Conservation (phyloP, 495 filamentous ascomycete species). For the Symbiotaphrina buchneri region DNA sequence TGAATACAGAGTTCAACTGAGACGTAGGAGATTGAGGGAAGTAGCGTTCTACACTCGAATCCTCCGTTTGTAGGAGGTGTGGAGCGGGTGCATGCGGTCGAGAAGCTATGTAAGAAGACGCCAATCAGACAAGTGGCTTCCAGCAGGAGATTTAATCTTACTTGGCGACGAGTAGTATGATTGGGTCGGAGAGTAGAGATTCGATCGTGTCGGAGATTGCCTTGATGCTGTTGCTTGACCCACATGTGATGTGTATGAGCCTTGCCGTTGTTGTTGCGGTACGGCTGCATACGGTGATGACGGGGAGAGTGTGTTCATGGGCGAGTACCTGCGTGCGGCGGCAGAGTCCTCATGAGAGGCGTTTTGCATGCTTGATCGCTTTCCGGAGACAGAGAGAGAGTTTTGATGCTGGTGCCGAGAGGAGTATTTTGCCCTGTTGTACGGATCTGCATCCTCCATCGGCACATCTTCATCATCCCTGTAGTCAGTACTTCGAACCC, state of each 20-base stretch:
- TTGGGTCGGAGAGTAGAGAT: slow-evolving; percentile 38
- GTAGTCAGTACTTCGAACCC: slow-evolving; percentile 10
- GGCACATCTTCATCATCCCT: slow-evolving; percentile 55
- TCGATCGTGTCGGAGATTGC: slow-evolving; percentile 33
- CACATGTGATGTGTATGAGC: slow-evolving; percentile 20
- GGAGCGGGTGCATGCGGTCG: slow-evolving; percentile 22
- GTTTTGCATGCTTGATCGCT: slow-evolving; percentile 31
- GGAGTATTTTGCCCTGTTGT: slow-evolving; percentile 61
- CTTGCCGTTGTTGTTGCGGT: slow-evolving; percentile 29
- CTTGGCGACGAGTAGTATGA: slow-evolving; percentile 28
- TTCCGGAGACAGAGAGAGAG: slow-evolving; percentile 27
- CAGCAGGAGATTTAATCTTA: too few relatives aligned
- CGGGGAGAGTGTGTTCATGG: slow-evolving; percentile 64
- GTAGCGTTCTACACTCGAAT: too few relatives aligned
- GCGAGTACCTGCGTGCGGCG: slow-evolving; percentile 80
- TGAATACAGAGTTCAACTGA: slow-evolving; percentile 48
- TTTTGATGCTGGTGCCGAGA: slow-evolving; percentile 43
- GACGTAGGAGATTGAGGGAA: slow-evolving; percentile 22
- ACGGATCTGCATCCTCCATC: slow-evolving; percentile 85
- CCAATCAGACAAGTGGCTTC: too few relatives aligned
- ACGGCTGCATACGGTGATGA: slow-evolving; percentile 31
- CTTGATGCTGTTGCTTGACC: slow-evolving; percentile 15
- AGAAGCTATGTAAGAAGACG: too few relatives aligned
- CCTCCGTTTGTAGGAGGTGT: slow-evolving; percentile 46
- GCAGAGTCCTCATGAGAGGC: slow-evolving; percentile 54